phyloP scores from a whole-genome alignment of 2,329 filamentous ascomycete species.

The Colletotrichum liriopes region DNA sequence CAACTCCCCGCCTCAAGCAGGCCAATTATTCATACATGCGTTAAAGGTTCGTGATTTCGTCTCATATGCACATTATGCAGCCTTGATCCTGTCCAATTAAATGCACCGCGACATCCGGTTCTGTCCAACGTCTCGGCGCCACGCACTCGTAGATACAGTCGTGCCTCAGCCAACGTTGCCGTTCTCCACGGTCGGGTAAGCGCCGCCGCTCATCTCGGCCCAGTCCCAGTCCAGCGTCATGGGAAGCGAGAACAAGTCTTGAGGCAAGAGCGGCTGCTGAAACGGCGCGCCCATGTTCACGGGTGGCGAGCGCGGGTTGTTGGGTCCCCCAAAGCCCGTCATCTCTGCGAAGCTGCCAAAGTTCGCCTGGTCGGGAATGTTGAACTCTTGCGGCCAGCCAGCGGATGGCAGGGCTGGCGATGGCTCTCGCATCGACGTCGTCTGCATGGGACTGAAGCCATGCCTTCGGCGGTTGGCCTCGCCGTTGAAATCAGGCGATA shows the following conservation, averaged over 20 bases:
- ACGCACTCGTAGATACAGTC: not conserved
- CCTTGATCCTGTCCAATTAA: constrained; percentile 8
- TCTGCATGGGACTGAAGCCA: constrained; percentile 56
- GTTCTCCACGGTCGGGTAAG: constrained; percentile 76
- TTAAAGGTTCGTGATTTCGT: constrained; percentile 37
- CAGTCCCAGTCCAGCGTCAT: constrained; percentile 95
- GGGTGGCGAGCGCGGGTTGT: constrained; percentile 55
- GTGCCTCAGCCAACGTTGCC: constrained; percentile 61
- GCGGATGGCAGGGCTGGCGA: constrained; percentile 62
- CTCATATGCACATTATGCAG: constrained; percentile 29
- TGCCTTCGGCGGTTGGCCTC: constrained; percentile 41
- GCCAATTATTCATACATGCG: constrained; percentile 38
- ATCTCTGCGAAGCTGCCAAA: constrained; percentile 63
- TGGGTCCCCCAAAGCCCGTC: constrained; percentile 58
- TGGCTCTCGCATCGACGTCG: constrained; percentile 55
- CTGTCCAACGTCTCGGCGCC: not conserved
- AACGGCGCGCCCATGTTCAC: constrained; percentile 61
- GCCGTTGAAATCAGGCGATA: constrained; percentile 44
- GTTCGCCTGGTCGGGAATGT: constrained; percentile 52
- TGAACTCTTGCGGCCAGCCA: constrained; percentile 65
- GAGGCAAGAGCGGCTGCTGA: constrained; percentile 90
- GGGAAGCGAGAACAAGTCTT: constrained; percentile 95
- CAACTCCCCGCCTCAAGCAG: constrained; percentile 18
- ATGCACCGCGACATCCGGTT: not conserved
- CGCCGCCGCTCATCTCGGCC: constrained; percentile 78